Percentiles rank a stretch among this genome's conserved stretches.
These are phyloP conservation scores for Bjerkandera adusta DNA, from an alignment of 1,284 basidiomycete genomes.

Conservation along the genomic window DNA sequence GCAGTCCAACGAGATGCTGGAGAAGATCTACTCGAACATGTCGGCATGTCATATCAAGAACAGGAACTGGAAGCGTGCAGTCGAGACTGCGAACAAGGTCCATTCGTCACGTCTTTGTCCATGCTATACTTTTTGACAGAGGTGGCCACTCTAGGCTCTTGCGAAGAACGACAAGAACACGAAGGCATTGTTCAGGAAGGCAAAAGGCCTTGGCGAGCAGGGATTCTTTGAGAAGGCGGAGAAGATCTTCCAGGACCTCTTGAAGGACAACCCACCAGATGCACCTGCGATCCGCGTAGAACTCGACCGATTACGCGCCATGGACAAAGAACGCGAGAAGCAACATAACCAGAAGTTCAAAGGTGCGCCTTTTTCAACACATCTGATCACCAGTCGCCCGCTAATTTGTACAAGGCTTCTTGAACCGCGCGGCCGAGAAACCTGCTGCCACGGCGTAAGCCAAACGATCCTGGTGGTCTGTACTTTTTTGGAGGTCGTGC, in stretches of 20 bases:
- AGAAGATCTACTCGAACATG: slow-evolving; percentile 82
- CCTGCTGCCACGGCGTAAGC: slow-evolving; percentile 10
- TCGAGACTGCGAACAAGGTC: slow-evolving; percentile 78
- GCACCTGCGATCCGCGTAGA: slow-evolving; percentile 57
- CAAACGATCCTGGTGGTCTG: too few species aligned
- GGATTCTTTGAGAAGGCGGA: slow-evolving; percentile 74
- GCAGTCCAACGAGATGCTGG: slow-evolving; percentile 69
- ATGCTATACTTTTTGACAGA: neutral
- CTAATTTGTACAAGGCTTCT: slow-evolving; percentile 30
- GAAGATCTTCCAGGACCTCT: slow-evolving; percentile 58
- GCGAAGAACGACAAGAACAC: slow-evolving; percentile 69
- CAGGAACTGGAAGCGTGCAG: slow-evolving; percentile 70
- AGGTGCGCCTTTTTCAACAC: slow-evolving; percentile 48
- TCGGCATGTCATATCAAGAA: slow-evolving; percentile 76
- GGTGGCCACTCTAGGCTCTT: slow-evolving; percentile 49
- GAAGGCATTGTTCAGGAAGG: slow-evolving; percentile 78
- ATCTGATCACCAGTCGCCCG: neutral
- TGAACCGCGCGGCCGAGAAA: slow-evolving; percentile 33
- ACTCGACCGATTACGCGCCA: slow-evolving; percentile 51
- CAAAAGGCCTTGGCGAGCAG: slow-evolving; percentile 70
- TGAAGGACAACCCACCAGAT: slow-evolving; percentile 62
- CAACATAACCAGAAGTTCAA: slow-evolving; percentile 69
- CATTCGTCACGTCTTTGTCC: too few species aligned
- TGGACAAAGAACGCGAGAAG: slow-evolving; percentile 65
- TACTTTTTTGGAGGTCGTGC: too few species aligned